Evolutionary conservation across 2,329 filamentous ascomycete genomes (phyloP).

Genomic region (Colletotrichum trifolii): DNA sequence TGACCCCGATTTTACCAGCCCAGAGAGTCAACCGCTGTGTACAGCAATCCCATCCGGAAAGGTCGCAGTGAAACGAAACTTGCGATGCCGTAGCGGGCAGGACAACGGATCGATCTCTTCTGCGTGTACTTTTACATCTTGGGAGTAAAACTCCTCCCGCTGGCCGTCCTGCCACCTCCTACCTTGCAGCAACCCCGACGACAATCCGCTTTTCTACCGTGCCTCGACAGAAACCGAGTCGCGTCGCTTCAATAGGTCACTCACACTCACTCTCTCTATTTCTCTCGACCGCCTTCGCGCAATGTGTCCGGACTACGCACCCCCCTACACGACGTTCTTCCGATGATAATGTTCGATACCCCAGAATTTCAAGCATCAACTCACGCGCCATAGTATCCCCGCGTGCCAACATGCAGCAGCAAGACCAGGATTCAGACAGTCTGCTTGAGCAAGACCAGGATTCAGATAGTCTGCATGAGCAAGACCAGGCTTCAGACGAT

Average conservation of each 20-base stretch:
- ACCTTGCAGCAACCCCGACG: too few relatives aligned
- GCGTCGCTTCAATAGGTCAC: slow-evolving; percentile 19
- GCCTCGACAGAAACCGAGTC: slow-evolving; percentile 6
- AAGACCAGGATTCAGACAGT: neutral
- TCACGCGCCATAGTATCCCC: slow-evolving; percentile 25
- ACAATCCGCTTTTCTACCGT: too few relatives aligned
- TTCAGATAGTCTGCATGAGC: neutral
- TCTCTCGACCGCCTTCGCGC: slow-evolving; percentile 4
- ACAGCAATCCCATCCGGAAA: slow-evolving; percentile 6
- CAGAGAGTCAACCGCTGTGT: too few relatives aligned
- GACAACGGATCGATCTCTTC: too few relatives aligned
- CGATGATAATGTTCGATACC: slow-evolving; percentile 23
- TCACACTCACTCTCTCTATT: neutral
- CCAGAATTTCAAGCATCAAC: slow-evolving; percentile 18
- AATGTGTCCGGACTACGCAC: slow-evolving; percentile 12
- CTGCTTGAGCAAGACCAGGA: neutral
- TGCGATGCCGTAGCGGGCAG: neutral
- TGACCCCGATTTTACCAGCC: slow-evolving; percentile 16
- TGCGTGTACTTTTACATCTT: too few relatives aligned
- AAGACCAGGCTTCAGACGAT: neutral
- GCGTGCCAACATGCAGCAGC: slow-evolving; percentile 21
- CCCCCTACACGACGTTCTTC: neutral
- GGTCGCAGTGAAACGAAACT: slow-evolving; percentile 8
- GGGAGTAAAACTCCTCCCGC: too few relatives aligned
- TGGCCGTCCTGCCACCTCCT: too few relatives aligned